Evolutionary conservation across 1,139 yeast genomes (phyloP), one percentile per base, ranked within the genome.

Genomic region (Saccharomyces hybrid): DNA sequence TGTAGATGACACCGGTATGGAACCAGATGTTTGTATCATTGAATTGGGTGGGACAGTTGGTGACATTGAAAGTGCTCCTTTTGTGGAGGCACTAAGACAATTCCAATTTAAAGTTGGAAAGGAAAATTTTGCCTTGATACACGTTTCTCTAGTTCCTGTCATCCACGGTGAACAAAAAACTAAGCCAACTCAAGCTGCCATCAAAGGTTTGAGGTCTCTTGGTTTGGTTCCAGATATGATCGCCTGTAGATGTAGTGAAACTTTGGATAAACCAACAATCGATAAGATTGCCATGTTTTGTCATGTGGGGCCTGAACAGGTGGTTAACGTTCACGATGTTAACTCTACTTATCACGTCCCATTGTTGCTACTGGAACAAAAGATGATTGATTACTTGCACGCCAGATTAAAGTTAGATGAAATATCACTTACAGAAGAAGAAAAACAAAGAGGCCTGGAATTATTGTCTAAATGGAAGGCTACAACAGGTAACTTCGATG

Each of bases 11-110:
- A 80, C 93, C 50, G 96, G 95, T 50, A 79, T 85, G 70, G 88
- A 84, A 68, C 93, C 93, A 38, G 98, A 93, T 66, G 86, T 93
- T 54, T 93, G 99, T 79, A 90, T 93, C 68, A 83, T 93, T 64
- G 99, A 93, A 77, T 81, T 93, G 60, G 99, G 99, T 70, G 99
- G 99, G 71, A 93, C 99, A 44, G 99, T 95, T 58, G 99, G 99
- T 70, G 99, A 93, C 71, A 93, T 93, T 69, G 99, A 93, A 77
- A 84, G 95, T 70, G 99, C 99, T 53, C 99, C 99, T 32, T 93
- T 93, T 65, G 98, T 93, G 55, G 99, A 93, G 76, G 99, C 99
- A 32, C 81, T 93, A 62, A 88, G 99, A 78, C 99, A 93, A 75
- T 93, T 93, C 75, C 99, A 93, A 77, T 93, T 93, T 76, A 83